phyloP scores from a whole-genome alignment of 164 flowering plant species.

The Aristolochia californica region DNA sequence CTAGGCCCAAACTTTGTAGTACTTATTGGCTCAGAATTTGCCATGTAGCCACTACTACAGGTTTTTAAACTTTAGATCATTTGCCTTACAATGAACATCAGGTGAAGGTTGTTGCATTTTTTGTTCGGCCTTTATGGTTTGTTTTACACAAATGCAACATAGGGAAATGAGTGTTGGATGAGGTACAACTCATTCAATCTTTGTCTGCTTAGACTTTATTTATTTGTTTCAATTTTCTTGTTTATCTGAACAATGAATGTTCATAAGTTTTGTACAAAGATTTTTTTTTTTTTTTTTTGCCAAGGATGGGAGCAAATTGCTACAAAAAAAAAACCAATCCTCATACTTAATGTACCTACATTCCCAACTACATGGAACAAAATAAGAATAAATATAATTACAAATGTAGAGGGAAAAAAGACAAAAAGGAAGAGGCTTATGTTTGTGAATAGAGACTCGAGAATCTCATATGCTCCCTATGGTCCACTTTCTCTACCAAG shows the following conservation, averaged over 20 bases:
- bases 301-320: neutral
- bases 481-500: constrained; percentile 42
- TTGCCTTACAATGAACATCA: too few relatives aligned
- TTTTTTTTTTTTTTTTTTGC: too few relatives aligned
- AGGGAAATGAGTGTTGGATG: neutral
- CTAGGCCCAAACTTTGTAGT: too few relatives aligned
- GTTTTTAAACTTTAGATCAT: too few relatives aligned
- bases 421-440: neutral
- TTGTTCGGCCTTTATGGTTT: too few relatives aligned
- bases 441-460: constrained; percentile 31
- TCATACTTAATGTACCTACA: neutral
- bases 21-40: too few relatives aligned
- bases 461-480: constrained; percentile 59
- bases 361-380: neutral
- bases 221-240: too few relatives aligned
- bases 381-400: neutral
- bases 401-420: neutral
- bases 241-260: too few relatives aligned
- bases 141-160: too few relatives aligned
- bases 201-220: neutral
- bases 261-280: neutral
- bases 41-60: too few relatives aligned
- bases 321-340: neutral
- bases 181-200: too few relatives aligned
- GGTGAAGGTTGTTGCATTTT: too few relatives aligned